Evolutionary conservation across 2,329 filamentous ascomycete genomes (phyloP), one percentile per base, ranked within the genome.

Genomic region (Fusarium tuaranense): DNA sequence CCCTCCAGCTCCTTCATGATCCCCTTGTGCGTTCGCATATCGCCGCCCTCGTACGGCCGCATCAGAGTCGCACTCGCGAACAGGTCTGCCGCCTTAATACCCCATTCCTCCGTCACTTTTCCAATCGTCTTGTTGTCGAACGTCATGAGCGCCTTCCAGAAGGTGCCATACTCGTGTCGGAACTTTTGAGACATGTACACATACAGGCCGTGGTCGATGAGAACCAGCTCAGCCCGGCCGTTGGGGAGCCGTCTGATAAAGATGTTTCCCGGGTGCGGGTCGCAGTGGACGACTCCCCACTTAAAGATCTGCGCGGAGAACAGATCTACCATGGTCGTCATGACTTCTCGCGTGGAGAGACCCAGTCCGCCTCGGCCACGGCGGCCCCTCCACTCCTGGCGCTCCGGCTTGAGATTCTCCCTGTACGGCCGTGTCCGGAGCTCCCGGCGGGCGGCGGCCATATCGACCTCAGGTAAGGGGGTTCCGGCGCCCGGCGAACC

Each of bases 271-370:
- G 97, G 97, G 80, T 99, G 97, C 12, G 97, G 97, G 82, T 99
- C 97, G 84, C 96, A 98, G 85, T 99, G 96, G 0, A 98, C 94
- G 51, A 94, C 90, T 14, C 97, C 97, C 94, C 95, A 98, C 74
- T 97, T 92, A 87, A 98, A 99, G 89, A 98, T 98, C 81, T 98
- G 96, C 3, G 95, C 95, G n/a, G 93, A 94, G 86, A 98, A 99
- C 38, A 98, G 89, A 81, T 98, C 96, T 60, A 98, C 91, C 92
- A 98, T 98, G 36, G 95, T 98, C 7, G 93, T 93, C 97, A 98
- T 98, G 69, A 98, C 95, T 69, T 96, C 93, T 79, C 93, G 94
- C 34, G 95, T 87, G 9, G 91, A 92, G 4, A 99, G 86, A 0
- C 97, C 97, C 0, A 98, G 90, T 0, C 97, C 97, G 60, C 95